These are phyloP conservation scores for Penicillium macrosclerotiorum DNA, from an alignment of 495 filamentous ascomycete species.

Conservation along the genomic window DNA sequence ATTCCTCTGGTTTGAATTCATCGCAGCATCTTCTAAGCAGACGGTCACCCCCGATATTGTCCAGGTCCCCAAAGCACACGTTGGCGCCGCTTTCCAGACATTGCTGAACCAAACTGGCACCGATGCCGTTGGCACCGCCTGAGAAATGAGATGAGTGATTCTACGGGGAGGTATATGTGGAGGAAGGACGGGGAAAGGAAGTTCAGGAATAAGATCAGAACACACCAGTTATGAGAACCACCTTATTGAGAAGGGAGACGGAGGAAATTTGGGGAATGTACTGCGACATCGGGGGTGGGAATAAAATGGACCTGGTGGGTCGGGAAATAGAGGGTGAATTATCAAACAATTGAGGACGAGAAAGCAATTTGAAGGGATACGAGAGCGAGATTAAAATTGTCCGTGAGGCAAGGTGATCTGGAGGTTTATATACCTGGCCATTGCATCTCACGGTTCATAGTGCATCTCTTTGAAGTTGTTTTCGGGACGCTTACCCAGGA, in stretches of 20 bases:
- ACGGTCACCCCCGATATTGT: slow-evolving; percentile 28
- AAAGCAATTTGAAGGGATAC: neutral
- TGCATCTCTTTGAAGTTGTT: no score
- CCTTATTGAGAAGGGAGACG: slow-evolving; percentile 37
- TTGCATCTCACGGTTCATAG: neutral
- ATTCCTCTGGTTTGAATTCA: slow-evolving; percentile 26
- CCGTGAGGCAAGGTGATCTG: neutral
- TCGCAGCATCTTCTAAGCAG: slow-evolving; percentile 21
- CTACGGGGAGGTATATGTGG: neutral
- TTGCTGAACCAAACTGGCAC: slow-evolving; percentile 49
- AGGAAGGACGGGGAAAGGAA: neutral
- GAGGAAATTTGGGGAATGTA: slow-evolving; percentile 27
- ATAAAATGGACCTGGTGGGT: slow-evolving; percentile 1
- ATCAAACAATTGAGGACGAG: neutral
- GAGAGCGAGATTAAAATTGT: neutral
- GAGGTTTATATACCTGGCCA: slow-evolving; percentile 1
- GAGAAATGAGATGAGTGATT: neutral
- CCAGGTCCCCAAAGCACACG: slow-evolving; percentile 46
- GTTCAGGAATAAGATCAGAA: neutral
- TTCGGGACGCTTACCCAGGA: no score
- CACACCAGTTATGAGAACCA: slow-evolving; percentile 49
- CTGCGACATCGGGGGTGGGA: slow-evolving; percentile 21
- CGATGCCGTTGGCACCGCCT: slow-evolving; percentile 57
- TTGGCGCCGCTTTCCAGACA: slow-evolving; percentile 45
- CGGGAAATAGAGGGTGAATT: neutral